Conservation (phyloP, 208 protist genomes). For the Crithidia mellificae region DNA sequence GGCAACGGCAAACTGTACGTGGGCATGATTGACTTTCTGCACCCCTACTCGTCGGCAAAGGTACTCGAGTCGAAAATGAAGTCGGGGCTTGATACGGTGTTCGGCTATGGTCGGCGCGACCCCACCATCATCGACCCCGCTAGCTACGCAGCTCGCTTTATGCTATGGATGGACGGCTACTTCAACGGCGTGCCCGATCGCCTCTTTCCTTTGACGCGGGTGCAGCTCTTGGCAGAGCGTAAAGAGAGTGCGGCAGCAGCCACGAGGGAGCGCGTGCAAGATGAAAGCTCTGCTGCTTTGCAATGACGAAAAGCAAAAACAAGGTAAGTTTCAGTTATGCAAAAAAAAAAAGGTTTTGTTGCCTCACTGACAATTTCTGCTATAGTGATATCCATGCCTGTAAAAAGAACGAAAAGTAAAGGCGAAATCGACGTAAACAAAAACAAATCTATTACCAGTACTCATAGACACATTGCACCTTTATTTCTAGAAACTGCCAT, state of each 20-base stretch:
- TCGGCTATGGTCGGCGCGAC: conserved; percentile 52
- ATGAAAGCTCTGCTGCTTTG: not conserved
- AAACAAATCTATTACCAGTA: too few species aligned
- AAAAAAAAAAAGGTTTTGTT: not conserved
- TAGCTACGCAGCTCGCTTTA: conserved; percentile 70
- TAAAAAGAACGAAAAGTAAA: too few species aligned
- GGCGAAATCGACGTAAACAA: too few species aligned
- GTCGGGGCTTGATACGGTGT: conserved; percentile 74
- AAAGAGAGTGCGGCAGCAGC: not conserved
- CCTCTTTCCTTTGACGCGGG: conserved; percentile 34
- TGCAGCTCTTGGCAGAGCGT: conserved; percentile 8
- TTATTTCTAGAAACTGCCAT: too few species aligned
- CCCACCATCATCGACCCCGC: conserved; percentile 84
- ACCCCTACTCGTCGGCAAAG: conserved; percentile 82
- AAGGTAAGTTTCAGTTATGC: too few species aligned
- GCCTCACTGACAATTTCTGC: too few species aligned
- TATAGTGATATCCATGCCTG: too few species aligned
- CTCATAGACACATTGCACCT: too few species aligned
- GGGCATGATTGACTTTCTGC: conserved; percentile 83
- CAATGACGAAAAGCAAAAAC: not conserved
- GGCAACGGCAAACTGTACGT: conserved; percentile 25
- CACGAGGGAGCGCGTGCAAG: not conserved
- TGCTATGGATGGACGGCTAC: conserved; percentile 68
- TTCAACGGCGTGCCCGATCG: conserved; percentile 76
- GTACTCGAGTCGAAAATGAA: conserved; percentile 85